Percentiles rank a stretch among this genome's conserved stretches.
Conservation (phyloP, 2,329 filamentous ascomycete genomes). For the Xylaria sp. region DNA sequence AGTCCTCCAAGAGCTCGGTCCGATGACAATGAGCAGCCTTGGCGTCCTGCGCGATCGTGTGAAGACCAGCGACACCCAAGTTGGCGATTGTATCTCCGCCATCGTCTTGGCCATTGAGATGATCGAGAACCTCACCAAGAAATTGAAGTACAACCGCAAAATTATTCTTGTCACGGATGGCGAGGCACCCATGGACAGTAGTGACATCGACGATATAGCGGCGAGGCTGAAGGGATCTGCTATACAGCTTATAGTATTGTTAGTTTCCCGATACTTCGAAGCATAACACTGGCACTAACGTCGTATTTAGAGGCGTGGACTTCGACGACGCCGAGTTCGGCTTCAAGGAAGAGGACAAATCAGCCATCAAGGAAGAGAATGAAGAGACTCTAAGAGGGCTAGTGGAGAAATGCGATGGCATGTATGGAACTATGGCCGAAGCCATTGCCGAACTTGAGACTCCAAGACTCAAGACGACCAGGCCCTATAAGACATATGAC, state of each 20-base stretch:
- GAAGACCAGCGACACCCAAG: slow-evolving; percentile 71
- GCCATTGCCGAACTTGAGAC: slow-evolving; percentile 82
- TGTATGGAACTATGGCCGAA: slow-evolving; percentile 85
- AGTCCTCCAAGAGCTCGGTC: slow-evolving; percentile 74
- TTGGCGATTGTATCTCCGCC: slow-evolving; percentile 88
- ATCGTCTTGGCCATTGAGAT: slow-evolving; percentile 87
- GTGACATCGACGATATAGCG: slow-evolving; percentile 75
- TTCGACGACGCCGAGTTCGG: slow-evolving; percentile 93
- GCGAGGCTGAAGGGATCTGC: slow-evolving; percentile 77
- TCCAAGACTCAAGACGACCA: slow-evolving; percentile 79
- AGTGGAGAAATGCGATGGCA: slow-evolving; percentile 73
- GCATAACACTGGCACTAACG: slow-evolving; percentile 30
- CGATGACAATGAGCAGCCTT: slow-evolving; percentile 73
- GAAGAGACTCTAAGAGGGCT: slow-evolving; percentile 75
- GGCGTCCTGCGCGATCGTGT: slow-evolving; percentile 71
- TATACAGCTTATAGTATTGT: slow-evolving; percentile 84
- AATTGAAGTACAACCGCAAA: slow-evolving; percentile 81
- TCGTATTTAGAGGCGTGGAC: slow-evolving; percentile 76
- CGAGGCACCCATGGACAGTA: slow-evolving; percentile 74
- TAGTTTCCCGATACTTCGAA: slow-evolving; percentile 52
- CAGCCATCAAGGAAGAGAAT: slow-evolving; percentile 76
- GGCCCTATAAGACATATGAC: slow-evolving; percentile 81
- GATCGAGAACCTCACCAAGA: slow-evolving; percentile 82
- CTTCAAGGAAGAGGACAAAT: slow-evolving; percentile 91
- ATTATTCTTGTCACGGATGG: slow-evolving; percentile 91